Base-by-base conservation (phyloP, 345 rosid species). In the Physaria fendleri region DNA sequence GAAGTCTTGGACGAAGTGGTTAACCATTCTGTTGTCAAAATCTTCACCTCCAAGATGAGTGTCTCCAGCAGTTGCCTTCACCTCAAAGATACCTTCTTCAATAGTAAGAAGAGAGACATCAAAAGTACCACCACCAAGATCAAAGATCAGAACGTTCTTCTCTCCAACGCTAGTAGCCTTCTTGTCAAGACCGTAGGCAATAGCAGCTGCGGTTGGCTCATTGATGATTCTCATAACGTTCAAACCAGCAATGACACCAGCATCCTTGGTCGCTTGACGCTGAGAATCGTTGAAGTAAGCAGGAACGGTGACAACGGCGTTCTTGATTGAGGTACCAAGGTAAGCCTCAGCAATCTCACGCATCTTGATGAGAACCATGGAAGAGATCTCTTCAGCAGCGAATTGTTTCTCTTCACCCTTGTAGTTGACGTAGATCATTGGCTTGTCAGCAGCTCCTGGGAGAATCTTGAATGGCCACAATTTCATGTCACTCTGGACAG, bases 41-140 rank as follows among this genome's bases (percentile, higher is more conserved):
- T 84, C 90, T 40, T 84, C 88, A 33, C 85, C 88, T 0, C 88
- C 88, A 9, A 83, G 82, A 59, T 83, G 89, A 2, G 89, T 83
- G 18, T 83, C 85, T 16, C 88, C 89, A 4, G 87, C 87, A 0
- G 84, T 82, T 1, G 84, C 68, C 72, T 79, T 82, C 22, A 82
- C 87, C 59, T 82, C 87, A 1, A 82, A 82, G 63, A 82, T 79
- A 49, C 87, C 87, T 25, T 80, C 85, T 29, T 82, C 88, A 9
- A 82, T 80, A 0, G 85, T 82, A n/a, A n/a, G n/a, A n/a, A n/a
- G n/a, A n/a, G n/a, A n/a, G n/a, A n/a, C n/a, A n/a, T n/a, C n/a
- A n/a, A n/a, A n/a, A n/a, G n/a, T n/a, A n/a, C n/a, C n/a, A n/a
- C n/a, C n/a, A n/a, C n/a, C n/a, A n/a, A n/a, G n/a, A n/a, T n/a